Percentiles rank a stretch among this genome's conserved stretches.
phyloP scores from a whole-genome alignment of 805 yeast genomes.

The Starmerella etchellsii region DNA sequence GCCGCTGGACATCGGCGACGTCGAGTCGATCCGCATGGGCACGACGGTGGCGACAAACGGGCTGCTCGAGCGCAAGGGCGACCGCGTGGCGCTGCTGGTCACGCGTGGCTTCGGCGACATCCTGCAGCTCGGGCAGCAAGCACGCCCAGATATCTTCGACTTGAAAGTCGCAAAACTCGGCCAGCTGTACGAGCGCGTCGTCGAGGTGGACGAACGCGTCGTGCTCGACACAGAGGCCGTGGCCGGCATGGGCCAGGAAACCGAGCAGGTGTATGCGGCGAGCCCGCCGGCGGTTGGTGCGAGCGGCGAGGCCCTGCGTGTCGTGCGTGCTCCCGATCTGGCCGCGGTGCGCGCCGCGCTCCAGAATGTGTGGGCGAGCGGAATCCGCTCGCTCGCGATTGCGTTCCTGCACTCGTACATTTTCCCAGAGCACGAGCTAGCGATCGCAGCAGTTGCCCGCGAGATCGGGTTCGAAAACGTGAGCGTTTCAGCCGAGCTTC shows the following conservation, averaged over 20 bases:
- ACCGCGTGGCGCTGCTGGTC: constrained; percentile 69
- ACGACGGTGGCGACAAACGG: constrained; percentile 97
- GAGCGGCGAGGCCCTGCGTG: constrained; percentile 55
- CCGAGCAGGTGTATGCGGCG: constrained; percentile 7
- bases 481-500: constrained; percentile 52
- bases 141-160: constrained; percentile 83
- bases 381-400: constrained; percentile 58
- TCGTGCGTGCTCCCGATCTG: constrained; percentile 40
- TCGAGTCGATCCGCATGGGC: constrained; percentile 71
- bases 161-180: constrained; percentile 59
- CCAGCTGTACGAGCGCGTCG: constrained; percentile 58
- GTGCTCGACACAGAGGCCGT: constrained; percentile 77
- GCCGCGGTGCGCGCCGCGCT: constrained; percentile 34
- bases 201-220: constrained; percentile 82
- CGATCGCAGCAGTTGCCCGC: constrained; percentile 47
- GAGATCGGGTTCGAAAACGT: constrained; percentile 56
- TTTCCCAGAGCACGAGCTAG: constrained; percentile 52
- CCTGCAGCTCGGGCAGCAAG: constrained; percentile 74
- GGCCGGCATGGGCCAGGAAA: background rate
- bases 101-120: constrained; percentile 83
- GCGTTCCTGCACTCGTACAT: constrained; percentile 64
- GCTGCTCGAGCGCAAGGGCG: constrained; percentile 82
- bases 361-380: constrained; percentile 37
- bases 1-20: constrained; percentile 40
- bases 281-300: constrained; percentile 37